Evolutionary conservation across 2,329 filamentous ascomycete species (phyloP), one percentile per base, ranked within the genome.

Genomic region (Diaporthe sp.): DNA sequence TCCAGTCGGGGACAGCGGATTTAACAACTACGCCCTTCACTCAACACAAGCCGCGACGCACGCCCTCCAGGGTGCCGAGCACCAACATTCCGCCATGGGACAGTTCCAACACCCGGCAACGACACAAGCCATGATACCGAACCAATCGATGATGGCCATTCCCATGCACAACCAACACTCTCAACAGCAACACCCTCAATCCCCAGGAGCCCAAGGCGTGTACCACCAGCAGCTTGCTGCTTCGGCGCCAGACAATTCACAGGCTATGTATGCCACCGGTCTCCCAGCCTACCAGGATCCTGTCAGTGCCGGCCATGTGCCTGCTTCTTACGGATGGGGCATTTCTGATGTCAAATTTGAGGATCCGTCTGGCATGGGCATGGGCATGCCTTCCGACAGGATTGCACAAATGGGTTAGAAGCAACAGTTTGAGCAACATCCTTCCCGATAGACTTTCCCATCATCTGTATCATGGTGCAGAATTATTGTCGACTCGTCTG

Each of bases 11-110:
- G 87, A 89, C 75, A 87, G 90, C 58, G 83, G 85, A 71, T 88
- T 89, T 78, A 51, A 25, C 19, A 71, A 51, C 37, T 93, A 92
- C 80, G 89, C 89, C 8, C 89, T 90, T 75, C 88, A 88, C 37
- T 84, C 86, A 2, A 81, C 86, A 1, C 86, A 88, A 65, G 80
- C 85, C 19, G 82, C 88, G 17, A 83, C 85, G 0, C 89, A 89
- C 76, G 82, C 87, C 30, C 81, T 89, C 50, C 87, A 88, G 53
- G 80, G 83, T 61, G 81, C 86, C 3, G 86, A 88, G 50, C 85
- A 89, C 4, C 81, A 83, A 37, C 83, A 86, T 44, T 81, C 82
- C 3, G 81, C 82, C 37, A 79, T 81, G 75, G 77, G 79, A 44
- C 47, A 70, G n/a, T 79, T 76, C 76, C 84, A 81, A 63, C 80